Base-by-base conservation (phyloP, 192 early-diverging fungal species). In the Endogone sp. region DNA sequence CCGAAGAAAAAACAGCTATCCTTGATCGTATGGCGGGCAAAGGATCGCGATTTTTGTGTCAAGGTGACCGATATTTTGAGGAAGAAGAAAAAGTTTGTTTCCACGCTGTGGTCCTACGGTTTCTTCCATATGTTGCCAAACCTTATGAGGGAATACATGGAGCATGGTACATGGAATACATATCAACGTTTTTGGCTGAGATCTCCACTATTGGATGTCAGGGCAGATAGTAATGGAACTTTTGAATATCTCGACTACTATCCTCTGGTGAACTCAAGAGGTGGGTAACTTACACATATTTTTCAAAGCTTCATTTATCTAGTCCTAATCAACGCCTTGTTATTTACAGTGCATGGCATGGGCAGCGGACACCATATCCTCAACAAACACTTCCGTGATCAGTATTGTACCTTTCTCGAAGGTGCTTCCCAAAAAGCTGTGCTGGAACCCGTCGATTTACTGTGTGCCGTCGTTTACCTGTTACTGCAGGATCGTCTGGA, bases 401-500 rank as follows among this genome's bases (percentile, higher is more conserved):
- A n/a, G n/a, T n/a, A n/a, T n/a, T n/a, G n/a, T n/a, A n/a, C n/a
- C n/a, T 82, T 84, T 54, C 56, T 84, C 26, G 67, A 64, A 10
- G 68, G 76, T 29, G 56, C 81, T 0, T 44, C 61, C 31, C 69
- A 74, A 6, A 80, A 80, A 32, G 66, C 68, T 4, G 11, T 21
- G 3, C 69, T 71, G 23, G 66, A 70, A 25, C 32, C 57, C 3
- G 58, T 55, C 11, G 83, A 84, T 64, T 60, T 78, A 3, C 37
- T 80, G 10, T 67, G 76, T 24, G 24, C 81, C 59, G 68, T 68
- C 11, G 56, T 82, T 0, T 84, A 84, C 60, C 65, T 84, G 2
- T 9, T 84, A 11, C 66, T 75, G 20, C 83, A 84, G 71, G 83
- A 82, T 9, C 69, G 83, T 22, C 71, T 84, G 54, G 56, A 65